Base-by-base conservation (phyloP, 2,329 filamentous ascomycete genomes). In the Hymenoscyphus salicellus region DNA sequence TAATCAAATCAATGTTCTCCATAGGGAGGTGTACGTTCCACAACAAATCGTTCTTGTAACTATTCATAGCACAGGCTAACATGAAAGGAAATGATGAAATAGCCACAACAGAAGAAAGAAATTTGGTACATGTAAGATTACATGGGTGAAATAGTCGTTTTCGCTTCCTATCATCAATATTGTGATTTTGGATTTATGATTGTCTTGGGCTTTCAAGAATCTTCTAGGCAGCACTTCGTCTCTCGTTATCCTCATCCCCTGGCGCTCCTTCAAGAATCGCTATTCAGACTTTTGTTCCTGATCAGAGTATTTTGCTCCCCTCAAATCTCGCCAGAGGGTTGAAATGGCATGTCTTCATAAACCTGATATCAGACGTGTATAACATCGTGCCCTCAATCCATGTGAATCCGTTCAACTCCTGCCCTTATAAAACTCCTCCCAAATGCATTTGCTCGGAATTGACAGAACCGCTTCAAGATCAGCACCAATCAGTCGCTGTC, bases 401-500 rank as follows among this genome's bases (percentile, higher is more conserved):
- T 49, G 43, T n/a, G n/a, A 49, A 49, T 23, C 32, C 36, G n/a
- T 52, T 43, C 43, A 52, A 61, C n/a, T 7, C 23, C 30, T 49
- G 20, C 28, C 41, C 20, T n/a, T 28, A 23, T 17, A 30, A 33
- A 61, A 52, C 41, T 52, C 58, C 23, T 52, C 5, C 58, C 43
- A 52, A 46, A 60, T 52, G 58, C 43, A 20, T 36, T 58, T 32
- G 16, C 30, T 11, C 38, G 7, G 56, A 58, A 23, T 14, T 28
- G 36, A 36, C 57, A 55, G 52, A 30, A 46, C 30, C n/a, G 7
- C n/a, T 49, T 23, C 43, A 32, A 17, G 57, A 16, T 36, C 46
- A 20, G 23, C 46, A 30, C 28, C 16, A 11, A 55, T 59, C 65
- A 73, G 63, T 74, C 72, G 41, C 72, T 74, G 64, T 88, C 86